Evolutionary conservation across 2,329 filamentous ascomycete species (phyloP), one percentile per base, ranked within the genome.

Genomic region (Penicillium rolfsii): DNA sequence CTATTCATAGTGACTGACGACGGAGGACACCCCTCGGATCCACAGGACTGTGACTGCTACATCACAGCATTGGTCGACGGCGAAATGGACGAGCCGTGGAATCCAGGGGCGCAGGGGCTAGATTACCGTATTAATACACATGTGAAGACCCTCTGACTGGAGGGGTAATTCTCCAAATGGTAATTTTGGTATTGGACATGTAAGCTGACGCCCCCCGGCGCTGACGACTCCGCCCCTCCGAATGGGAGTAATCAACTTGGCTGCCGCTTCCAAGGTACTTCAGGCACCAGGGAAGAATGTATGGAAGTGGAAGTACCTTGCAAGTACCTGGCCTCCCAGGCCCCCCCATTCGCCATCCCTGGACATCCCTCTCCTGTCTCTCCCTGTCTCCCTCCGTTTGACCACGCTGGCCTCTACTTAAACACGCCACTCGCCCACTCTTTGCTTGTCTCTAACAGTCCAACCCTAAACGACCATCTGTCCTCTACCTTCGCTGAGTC

Each of bases 331-430:
- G 12, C 1, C 5, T 14, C 30, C 30, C 30, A 35, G 35, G 35
- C 11, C 35, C 35, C 35, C 35, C 30, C 30, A 2, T 46, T 24
- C 28, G 7, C 14, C 45, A 60, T 22, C 36, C 7, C 12, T 16
- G 52, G 49, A 9, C 24, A 24, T 3, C 14, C 9, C 45, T 54
- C 56, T 57, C 61, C 6, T 30, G 28, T 11, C 35, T 7, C n/a
- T 56, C 57, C 60, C 14, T 3, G 5, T 11, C 35, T 12, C 19
- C 36, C 58, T 59, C 59, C 63, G 67, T 71, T 58, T 70, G 73
- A 74, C 70, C 75, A 77, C 73, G 70, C 70, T 78, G 76, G 75
- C 76, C 76, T 78, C 73, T 78, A 76, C 71, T 77, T 75, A 76
- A 71, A 69, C 68, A 56, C 55, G 54, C 59, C 58, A 50, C 59